Conservation (phyloP, 768 basidiomycete genomes). For the Atractiella rhizophila region DNA sequence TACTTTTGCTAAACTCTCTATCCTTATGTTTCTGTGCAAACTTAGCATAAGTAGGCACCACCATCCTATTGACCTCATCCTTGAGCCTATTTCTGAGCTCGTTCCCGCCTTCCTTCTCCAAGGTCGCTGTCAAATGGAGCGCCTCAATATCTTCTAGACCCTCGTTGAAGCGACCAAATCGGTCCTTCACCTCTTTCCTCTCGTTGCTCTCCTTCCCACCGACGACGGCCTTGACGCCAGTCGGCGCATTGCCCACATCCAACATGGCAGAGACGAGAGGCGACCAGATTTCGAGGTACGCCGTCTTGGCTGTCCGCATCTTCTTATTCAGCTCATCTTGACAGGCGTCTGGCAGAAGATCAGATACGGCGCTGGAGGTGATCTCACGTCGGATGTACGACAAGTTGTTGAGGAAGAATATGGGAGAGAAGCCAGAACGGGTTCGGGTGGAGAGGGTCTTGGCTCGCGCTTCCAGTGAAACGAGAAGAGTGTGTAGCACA, state of each 20-base stretch:
- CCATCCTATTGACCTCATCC: conserved; percentile 15
- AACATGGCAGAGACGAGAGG: conserved; percentile 14
- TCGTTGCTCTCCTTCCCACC: conserved; percentile 11
- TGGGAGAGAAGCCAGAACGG: conserved; percentile 6
- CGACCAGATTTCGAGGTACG: conserved; percentile 16
- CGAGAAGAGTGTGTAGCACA: conserved; percentile 8
- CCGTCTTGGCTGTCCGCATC: conserved; percentile 11
- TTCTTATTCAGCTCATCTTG: conserved; percentile 16
- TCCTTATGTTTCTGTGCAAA: too few species aligned
- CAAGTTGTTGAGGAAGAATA: conserved; percentile 17
- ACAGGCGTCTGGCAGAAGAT: conserved; percentile 12
- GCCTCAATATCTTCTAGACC: conserved; percentile 15
- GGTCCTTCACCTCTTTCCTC: conserved; percentile 14
- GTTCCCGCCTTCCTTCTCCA: conserved; percentile 7
- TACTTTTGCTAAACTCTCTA: too few species aligned
- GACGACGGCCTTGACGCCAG: conserved; percentile 12
- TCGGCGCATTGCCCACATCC: conserved; percentile 15
- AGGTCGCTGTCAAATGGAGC: conserved; percentile 9
- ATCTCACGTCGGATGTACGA: conserved; percentile 14
- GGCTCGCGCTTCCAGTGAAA: conserved; percentile 10
- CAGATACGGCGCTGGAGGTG: conserved; percentile 9
- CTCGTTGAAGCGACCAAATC: conserved; percentile 16
- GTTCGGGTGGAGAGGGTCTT: not conserved
- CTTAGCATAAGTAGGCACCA: conserved; percentile 15
- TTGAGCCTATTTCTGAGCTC: conserved; percentile 15